These are phyloP conservation scores for Entonaema liquescens DNA, from an alignment of 495 filamentous ascomycete genomes.

Conservation along the genomic window DNA sequence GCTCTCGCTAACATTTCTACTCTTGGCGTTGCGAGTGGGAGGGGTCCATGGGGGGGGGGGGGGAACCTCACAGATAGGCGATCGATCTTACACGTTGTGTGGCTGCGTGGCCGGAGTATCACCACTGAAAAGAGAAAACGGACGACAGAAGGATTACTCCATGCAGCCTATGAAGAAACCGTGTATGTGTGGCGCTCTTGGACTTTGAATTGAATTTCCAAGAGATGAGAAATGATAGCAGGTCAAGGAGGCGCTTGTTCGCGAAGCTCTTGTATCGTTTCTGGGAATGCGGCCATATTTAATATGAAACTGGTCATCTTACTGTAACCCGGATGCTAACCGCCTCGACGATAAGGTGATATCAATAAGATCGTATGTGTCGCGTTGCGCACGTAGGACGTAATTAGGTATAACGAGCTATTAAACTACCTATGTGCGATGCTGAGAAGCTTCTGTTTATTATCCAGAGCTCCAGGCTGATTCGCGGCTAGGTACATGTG, in stretches of 20 bases:
- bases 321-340: background rate
- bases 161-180: conserved; percentile 18
- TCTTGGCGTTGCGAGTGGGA: conserved; percentile 30
- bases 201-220: conserved; percentile 3
- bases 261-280: background rate
- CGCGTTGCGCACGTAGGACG: background rate
- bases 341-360: background rate
- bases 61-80: background rate
- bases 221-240: background rate
- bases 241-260: background rate
- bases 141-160: conserved; percentile 21
- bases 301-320: conserved; percentile 10
- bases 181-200: background rate
- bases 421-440: background rate
- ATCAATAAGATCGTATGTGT: background rate
- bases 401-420: background rate
- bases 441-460: background rate
- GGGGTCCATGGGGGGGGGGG: conserved; percentile 7
- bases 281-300: conserved; percentile 10
- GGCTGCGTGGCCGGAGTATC: conserved; percentile 34
- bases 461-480: background rate
- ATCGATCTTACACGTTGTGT: conserved; percentile 9
- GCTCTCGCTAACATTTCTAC: conserved; percentile 16
- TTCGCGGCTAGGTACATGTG: background rate
- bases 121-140: conserved; percentile 32